These are phyloP conservation scores for Mixia osmundae DNA, from an alignment of 1,284 basidiomycete species.

Conservation along the genomic window DNA sequence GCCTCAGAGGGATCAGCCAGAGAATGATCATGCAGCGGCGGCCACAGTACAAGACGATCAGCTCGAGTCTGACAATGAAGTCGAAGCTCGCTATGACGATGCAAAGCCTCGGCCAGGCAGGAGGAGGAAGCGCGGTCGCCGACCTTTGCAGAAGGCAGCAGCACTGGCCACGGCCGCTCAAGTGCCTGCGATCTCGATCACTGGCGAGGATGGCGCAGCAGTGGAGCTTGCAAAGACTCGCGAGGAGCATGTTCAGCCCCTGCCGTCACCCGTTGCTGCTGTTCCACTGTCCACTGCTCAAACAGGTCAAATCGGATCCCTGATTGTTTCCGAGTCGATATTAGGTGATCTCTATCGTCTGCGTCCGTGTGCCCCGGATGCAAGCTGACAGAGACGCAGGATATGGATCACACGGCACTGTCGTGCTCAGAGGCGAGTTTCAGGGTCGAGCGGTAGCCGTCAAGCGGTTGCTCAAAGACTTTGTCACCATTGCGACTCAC, in stretches of 20 bases:
- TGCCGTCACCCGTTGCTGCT: too few relatives aligned
- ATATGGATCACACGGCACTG: constrained; percentile 87
- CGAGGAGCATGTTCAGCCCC: not conserved
- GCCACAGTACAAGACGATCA: constrained; percentile 1
- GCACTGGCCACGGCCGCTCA: too few relatives aligned
- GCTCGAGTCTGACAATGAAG: constrained; percentile 18
- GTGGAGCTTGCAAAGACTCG: not conserved
- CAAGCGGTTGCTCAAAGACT: constrained; percentile 83
- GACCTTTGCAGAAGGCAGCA: constrained; percentile 4
- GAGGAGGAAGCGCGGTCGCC: constrained; percentile 25
- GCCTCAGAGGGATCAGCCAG: too few relatives aligned
- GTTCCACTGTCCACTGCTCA: too few relatives aligned
- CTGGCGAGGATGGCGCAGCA: not conserved
- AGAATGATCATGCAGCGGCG: too few relatives aligned
- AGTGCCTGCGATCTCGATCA: too few relatives aligned
- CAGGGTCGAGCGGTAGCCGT: constrained; percentile 92
- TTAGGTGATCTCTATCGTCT: constrained; percentile 12
- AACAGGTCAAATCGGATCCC: constrained; percentile 10
- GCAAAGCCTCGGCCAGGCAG: constrained; percentile 27
- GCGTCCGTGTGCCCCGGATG: not conserved
- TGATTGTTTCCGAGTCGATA: constrained; percentile 16
- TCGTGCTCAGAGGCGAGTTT: constrained; percentile 77
- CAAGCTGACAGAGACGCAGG: constrained; percentile 26
- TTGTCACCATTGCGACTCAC: constrained; percentile 77
- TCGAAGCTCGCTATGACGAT: constrained; percentile 38